phyloP scores from a whole-genome alignment of 1,139 yeast species.

The Taphrina betulina region DNA sequence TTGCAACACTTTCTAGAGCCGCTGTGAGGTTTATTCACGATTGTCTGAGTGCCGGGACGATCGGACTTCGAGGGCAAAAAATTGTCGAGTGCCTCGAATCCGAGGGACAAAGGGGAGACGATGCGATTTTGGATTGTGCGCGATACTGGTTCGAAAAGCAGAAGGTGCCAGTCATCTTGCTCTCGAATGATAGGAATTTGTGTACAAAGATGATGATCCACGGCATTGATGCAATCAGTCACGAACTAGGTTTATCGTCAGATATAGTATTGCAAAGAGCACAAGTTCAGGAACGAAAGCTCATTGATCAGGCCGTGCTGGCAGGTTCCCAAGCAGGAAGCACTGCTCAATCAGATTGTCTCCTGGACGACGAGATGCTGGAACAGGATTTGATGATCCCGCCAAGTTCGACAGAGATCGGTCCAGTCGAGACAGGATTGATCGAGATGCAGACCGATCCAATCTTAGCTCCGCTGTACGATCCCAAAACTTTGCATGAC shows the following conservation, averaged over 20 bases:
- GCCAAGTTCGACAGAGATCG: background rate
- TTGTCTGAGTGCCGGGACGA: slow-evolving; percentile 55
- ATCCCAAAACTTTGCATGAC: background rate
- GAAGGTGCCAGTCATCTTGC: slow-evolving; percentile 55
- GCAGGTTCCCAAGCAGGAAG: background rate
- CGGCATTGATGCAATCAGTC: slow-evolving; percentile 4
- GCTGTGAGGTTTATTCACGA: slow-evolving; percentile 78
- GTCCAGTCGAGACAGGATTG: background rate
- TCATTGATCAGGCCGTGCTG: background rate
- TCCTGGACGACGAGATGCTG: background rate
- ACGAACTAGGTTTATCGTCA: slow-evolving; percentile 2
- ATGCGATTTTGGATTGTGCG: slow-evolving; percentile 83
- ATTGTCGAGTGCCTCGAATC: slow-evolving; percentile 49
- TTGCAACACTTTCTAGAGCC: slow-evolving; percentile 55
- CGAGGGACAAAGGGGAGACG: slow-evolving; percentile 59
- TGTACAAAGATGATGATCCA: slow-evolving; percentile 68
- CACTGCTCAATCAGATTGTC: background rate
- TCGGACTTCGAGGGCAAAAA: slow-evolving; percentile 65
- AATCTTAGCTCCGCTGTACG: slow-evolving; percentile 4
- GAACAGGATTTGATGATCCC: background rate
- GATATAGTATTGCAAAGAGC: background rate
- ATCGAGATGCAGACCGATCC: slow-evolving; percentile 5
- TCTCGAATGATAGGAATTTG: slow-evolving; percentile 80
- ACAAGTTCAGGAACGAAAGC: background rate
- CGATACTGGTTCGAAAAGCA: slow-evolving; percentile 54